A percentile compares a stretch with the other conserved stretches of the same genome.
Conservation (phyloP, 2,329 filamentous ascomycete genomes). For the Simplicillium aogashimaense region DNA sequence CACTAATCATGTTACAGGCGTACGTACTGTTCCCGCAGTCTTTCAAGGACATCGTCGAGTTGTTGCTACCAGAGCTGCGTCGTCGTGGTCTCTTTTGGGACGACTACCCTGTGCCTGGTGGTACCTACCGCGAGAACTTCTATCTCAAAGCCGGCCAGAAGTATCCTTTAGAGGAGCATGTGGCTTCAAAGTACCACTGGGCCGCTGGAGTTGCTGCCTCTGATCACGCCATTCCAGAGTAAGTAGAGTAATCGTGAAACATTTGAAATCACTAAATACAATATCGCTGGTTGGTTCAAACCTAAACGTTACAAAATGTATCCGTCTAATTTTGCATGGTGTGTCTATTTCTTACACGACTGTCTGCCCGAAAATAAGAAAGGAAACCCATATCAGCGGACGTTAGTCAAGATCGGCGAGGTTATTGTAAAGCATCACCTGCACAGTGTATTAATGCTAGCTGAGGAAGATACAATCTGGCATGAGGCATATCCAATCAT, state of each 20-base stretch:
- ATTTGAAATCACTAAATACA: too few species aligned
- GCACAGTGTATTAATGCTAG: too few species aligned
- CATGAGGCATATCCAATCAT: too few species aligned
- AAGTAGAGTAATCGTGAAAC: background rate
- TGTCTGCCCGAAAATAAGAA: too few species aligned
- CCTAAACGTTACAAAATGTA: too few species aligned
- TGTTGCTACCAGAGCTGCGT: conserved; percentile 54
- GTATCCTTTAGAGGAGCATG: conserved; percentile 40
- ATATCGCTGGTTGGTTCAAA: too few species aligned
- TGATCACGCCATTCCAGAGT: conserved; percentile 18
- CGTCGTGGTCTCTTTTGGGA: conserved; percentile 48
- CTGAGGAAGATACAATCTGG: too few species aligned
- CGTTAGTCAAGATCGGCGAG: too few species aligned
- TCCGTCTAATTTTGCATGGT: too few species aligned
- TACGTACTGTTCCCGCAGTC: conserved; percentile 59
- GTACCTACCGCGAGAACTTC: conserved; percentile 53
- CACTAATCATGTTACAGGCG: conserved; percentile 24
- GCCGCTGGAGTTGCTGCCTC: conserved; percentile 17
- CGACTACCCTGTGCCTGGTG: conserved; percentile 41
- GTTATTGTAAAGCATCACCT: too few species aligned
- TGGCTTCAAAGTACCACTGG: conserved; percentile 39
- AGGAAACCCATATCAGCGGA: too few species aligned
- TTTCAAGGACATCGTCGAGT: conserved; percentile 57
- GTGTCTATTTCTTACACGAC: too few species aligned
- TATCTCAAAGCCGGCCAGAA: conserved; percentile 39